Evolutionary conservation across 306 rosid genomes (phyloP).

Genomic region (Lathyrus oleraceus): DNA sequence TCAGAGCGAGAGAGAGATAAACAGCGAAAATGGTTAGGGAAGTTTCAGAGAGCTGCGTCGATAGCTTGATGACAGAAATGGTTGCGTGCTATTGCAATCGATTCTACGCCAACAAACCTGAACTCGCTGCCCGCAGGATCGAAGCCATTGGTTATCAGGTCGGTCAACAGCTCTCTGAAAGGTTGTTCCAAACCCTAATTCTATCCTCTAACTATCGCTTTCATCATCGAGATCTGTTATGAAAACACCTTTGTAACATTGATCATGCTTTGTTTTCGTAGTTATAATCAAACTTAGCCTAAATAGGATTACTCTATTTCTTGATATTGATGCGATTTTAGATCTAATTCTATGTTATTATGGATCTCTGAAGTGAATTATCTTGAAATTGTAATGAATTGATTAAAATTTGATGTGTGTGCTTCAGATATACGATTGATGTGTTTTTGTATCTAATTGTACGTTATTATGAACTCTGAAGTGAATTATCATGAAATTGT

Average conservation of each 20-base stretch:
- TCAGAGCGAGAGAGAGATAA: slow-evolving; percentile 21
- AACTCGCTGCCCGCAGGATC: slow-evolving; percentile 92
- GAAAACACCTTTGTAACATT: neutral
- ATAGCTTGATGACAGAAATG: slow-evolving; percentile 86
- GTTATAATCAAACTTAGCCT: neutral
- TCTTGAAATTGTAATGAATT: slow-evolving; percentile 8
- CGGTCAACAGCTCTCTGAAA: slow-evolving; percentile 98
- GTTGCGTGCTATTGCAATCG: slow-evolving; percentile 80
- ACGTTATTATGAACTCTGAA: neutral
- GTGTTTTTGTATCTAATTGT: neutral
- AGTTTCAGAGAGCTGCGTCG: slow-evolving; percentile 93
- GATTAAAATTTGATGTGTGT: neutral
- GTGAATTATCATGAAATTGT: slow-evolving; percentile 17
- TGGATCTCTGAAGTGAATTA: neutral
- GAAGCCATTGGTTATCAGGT: slow-evolving; percentile 98
- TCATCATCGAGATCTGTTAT: slow-evolving; percentile 24
- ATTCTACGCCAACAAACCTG: slow-evolving; percentile 86
- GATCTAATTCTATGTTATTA: neutral
- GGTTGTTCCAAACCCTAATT: slow-evolving; percentile 48
- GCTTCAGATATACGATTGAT: slow-evolving; percentile 55
- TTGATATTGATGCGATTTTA: neutral
- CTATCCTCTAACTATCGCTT: neutral
- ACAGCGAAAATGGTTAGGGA: slow-evolving; percentile 68
- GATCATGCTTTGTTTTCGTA: neutral
- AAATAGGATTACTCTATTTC: neutral